Conservation (phyloP, 257 asterid genomes). For the Hygrophila difformis region DNA sequence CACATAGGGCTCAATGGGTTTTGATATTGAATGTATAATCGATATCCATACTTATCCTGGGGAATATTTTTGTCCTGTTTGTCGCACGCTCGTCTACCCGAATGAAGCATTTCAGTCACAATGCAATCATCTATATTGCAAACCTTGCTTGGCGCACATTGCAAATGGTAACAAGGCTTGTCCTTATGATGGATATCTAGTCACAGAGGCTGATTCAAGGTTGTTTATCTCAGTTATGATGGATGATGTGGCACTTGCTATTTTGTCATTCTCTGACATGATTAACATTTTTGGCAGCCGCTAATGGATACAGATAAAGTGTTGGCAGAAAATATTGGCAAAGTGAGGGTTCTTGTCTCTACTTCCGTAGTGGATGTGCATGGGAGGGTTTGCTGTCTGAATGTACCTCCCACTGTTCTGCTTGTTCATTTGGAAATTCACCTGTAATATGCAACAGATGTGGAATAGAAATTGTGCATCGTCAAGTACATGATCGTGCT, state of each 20-base stretch:
- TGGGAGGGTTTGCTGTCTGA: conserved; percentile 88
- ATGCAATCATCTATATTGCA: conserved; percentile 92
- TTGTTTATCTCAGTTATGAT: conserved; percentile 17
- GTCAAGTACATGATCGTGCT: conserved; percentile 96
- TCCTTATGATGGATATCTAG: conserved; percentile 94
- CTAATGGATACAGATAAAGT: conserved; percentile 61
- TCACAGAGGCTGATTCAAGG: conserved; percentile 89
- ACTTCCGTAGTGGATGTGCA: conserved; percentile 81
- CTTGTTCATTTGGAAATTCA: conserved; percentile 71
- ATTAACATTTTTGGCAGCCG: conserved; percentile 45
- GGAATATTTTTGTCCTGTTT: conserved; percentile 90
- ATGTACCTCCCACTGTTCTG: conserved; percentile 63
- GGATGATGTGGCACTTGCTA: conserved; percentile 10
- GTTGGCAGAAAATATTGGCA: conserved; percentile 71
- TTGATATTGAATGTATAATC: conserved; percentile 78
- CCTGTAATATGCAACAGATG: conserved; percentile 89
- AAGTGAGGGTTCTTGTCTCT: conserved; percentile 80
- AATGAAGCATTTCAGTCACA: conserved; percentile 80
- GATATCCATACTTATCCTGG: conserved; percentile 83
- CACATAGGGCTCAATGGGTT: conserved; percentile 73
- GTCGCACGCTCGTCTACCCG: conserved; percentile 90
- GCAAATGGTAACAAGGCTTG: conserved; percentile 73
- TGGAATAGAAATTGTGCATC: conserved; percentile 78
- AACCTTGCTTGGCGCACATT: conserved; percentile 73
- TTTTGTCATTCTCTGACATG: conserved; percentile 14